These are phyloP conservation scores for Amoebophrya sp. DNA, from an alignment of 169 alveolate genomes.

Conservation along the genomic window DNA sequence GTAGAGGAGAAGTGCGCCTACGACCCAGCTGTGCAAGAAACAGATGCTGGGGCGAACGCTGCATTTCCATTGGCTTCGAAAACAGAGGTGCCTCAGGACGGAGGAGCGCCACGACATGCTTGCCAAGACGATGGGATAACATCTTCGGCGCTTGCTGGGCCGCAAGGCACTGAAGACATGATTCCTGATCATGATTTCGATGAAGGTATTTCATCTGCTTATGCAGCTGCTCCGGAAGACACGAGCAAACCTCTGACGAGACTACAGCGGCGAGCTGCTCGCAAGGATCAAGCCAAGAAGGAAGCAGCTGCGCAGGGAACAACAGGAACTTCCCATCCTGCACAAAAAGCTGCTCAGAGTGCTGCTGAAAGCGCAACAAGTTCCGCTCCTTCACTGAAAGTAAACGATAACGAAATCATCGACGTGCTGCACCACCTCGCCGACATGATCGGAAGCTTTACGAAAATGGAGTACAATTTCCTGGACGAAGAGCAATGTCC, in stretches of 20 bases:
- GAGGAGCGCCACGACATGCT: neutral
- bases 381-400: neutral
- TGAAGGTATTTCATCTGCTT: too few relatives aligned
- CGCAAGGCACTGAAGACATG: neutral
- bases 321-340: neutral
- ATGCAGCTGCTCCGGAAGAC: too few relatives aligned
- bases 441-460: neutral
- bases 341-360: neutral
- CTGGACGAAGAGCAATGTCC: too few relatives aligned
- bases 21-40: too few relatives aligned
- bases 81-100: too few relatives aligned
- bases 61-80: too few relatives aligned
- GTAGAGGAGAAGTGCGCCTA: too few relatives aligned
- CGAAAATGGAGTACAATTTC: neutral
- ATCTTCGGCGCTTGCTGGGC: neutral
- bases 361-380: neutral
- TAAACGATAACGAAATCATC: neutral
- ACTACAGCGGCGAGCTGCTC: neutral
- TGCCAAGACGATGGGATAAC: neutral
- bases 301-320: neutral
- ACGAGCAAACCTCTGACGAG: neutral
- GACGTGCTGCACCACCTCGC: neutral
- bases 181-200: too few relatives aligned
- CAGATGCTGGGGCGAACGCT: too few relatives aligned
- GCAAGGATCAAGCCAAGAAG: neutral